Evolutionary conservation across 345 rosid genomes (phyloP).

Genomic region (Citrus unshiu): DNA sequence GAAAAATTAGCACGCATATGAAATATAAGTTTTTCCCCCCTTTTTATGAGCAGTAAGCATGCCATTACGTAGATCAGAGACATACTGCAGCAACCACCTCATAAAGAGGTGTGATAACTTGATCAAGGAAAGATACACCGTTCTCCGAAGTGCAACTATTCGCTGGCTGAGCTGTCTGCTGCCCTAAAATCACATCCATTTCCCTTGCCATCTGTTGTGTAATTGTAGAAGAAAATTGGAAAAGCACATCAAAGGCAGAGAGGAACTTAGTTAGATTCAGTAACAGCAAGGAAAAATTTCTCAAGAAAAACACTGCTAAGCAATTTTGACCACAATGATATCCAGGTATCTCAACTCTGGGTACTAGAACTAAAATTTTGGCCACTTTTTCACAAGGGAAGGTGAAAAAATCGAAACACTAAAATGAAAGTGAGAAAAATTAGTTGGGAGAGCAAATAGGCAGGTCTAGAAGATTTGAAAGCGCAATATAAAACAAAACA

Average conservation of each 20-base stretch:
- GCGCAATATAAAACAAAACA: background rate
- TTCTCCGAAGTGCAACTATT: slow-evolving; percentile 64
- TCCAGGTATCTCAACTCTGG: background rate
- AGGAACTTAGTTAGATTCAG: background rate
- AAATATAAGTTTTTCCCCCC: background rate
- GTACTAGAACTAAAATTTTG: background rate
- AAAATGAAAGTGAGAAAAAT: background rate
- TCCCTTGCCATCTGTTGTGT: slow-evolving; percentile 80
- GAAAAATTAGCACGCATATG: background rate
- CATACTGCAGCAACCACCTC: slow-evolving; percentile 88
- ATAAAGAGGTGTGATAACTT: slow-evolving; percentile 75
- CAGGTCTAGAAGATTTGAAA: background rate
- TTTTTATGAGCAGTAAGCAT: background rate
- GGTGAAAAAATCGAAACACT: background rate
- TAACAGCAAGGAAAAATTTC: background rate
- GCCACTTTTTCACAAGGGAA: background rate
- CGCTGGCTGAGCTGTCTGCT: slow-evolving; percentile 69
- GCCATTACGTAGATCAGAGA: background rate
- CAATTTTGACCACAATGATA: background rate
- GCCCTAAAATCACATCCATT: slow-evolving; percentile 81
- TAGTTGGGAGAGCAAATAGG: background rate
- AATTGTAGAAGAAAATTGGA: slow-evolving; percentile 7
- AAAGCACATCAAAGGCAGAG: background rate
- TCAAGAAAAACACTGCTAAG: background rate
- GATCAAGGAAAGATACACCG: slow-evolving; percentile 76